These are phyloP conservation scores for Calocybe gambosa DNA, from an alignment of 1,284 basidiomycete species.

Conservation along the genomic window DNA sequence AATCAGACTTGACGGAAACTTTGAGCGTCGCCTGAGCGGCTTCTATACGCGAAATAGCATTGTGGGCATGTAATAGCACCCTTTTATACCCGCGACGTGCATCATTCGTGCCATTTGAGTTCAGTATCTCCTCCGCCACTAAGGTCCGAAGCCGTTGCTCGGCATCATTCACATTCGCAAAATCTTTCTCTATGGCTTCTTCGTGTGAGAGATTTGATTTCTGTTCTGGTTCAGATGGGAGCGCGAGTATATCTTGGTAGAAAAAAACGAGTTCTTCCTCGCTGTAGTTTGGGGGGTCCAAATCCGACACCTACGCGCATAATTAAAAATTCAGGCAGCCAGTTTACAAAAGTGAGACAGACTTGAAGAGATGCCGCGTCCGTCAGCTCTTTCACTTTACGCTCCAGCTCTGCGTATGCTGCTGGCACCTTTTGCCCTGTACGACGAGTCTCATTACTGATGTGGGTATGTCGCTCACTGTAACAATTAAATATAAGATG, in stretches of 20 bases:
- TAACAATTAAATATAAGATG: no score
- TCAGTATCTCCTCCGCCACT: background rate
- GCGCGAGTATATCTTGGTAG: constrained; percentile 49
- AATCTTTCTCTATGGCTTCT: constrained; percentile 17
- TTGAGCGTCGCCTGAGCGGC: constrained; percentile 16
- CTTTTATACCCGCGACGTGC: constrained; percentile 20
- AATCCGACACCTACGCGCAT: constrained; percentile 16
- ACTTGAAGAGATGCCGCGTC: constrained; percentile 32
- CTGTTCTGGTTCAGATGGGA: constrained; percentile 21
- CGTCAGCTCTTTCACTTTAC: constrained; percentile 33
- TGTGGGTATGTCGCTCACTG: constrained; percentile 5
- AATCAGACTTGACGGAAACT: constrained; percentile 9
- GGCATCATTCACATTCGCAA: constrained; percentile 18
- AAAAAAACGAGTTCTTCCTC: constrained; percentile 44
- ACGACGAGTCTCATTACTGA: constrained; percentile 6
- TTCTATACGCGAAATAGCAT: constrained; percentile 26
- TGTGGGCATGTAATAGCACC: constrained; percentile 23
- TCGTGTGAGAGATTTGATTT: constrained; percentile 10
- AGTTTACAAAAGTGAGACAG: constrained; percentile 11
- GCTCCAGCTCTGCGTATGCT: constrained; percentile 28
- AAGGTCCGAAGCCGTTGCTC: constrained; percentile 9
- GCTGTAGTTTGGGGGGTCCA: constrained; percentile 33
- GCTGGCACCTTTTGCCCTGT: constrained; percentile 8
- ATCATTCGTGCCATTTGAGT: constrained; percentile 3
- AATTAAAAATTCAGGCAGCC: background rate